These are phyloP conservation scores for Monotropa hypopitys DNA, from an alignment of 179 eudicot species.

Conservation along the genomic window DNA sequence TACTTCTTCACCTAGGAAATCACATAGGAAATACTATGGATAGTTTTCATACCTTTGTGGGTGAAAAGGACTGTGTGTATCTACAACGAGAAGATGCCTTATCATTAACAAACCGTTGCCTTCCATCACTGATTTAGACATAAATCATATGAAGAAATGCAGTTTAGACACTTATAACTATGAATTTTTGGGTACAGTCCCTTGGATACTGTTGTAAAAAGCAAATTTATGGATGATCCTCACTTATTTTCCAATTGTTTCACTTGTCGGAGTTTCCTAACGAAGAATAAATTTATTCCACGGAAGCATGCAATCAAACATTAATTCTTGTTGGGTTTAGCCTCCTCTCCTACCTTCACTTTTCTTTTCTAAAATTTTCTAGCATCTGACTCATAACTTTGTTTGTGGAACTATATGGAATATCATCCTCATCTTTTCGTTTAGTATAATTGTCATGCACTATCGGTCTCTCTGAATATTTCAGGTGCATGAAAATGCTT, in stretches of 20 bases:
- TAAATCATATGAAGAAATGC: neutral
- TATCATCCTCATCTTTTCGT: neutral
- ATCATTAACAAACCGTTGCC: neutral
- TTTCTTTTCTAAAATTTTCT: neutral
- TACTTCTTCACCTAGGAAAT: neutral
- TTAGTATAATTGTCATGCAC: neutral
- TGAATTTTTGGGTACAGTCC: neutral
- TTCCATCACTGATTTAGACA: neutral
- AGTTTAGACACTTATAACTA: neutral
- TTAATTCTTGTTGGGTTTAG: neutral
- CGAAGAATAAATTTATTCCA: neutral
- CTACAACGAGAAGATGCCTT: neutral
- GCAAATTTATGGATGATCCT: neutral
- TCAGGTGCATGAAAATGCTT: constrained; percentile 99
- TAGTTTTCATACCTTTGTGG: neutral
- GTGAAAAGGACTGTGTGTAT: neutral
- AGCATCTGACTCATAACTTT: neutral
- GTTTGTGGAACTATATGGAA: neutral
- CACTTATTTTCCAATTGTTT: neutral
- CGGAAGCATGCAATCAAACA: neutral
- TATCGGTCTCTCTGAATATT: constrained; percentile 13
- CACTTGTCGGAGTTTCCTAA: too few species aligned
- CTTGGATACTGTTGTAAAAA: neutral
- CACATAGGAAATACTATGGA: too few species aligned
- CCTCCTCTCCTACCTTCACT: neutral